These are phyloP conservation scores for Nigrograna mackinnonii DNA, from an alignment of 2,329 filamentous ascomycete genomes.

Conservation along the genomic window DNA sequence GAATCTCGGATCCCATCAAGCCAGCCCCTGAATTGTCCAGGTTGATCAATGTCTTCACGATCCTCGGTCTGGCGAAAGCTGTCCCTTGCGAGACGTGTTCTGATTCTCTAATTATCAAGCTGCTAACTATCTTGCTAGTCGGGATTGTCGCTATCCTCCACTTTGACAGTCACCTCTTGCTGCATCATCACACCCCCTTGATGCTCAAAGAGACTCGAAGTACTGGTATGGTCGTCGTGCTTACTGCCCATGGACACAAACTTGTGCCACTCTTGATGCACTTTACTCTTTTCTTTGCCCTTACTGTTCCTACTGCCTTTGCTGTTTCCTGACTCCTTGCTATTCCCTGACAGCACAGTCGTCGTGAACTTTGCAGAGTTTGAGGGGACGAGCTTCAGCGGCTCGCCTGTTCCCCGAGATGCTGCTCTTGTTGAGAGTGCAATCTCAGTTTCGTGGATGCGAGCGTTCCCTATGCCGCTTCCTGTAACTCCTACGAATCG, in stretches of 20 bases:
- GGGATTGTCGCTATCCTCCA: conserved; percentile 16
- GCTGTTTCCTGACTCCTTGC: not conserved
- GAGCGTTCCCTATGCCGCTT: conserved; percentile 9
- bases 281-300: conserved; percentile 8
- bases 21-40: too few species aligned
- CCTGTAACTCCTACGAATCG: conserved; percentile 16
- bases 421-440: conserved; percentile 1
- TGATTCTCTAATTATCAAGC: too few species aligned
- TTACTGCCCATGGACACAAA: conserved; percentile 12
- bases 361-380: conserved; percentile 14
- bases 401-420: not conserved
- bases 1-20: too few species aligned
- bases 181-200: conserved; percentile 18
- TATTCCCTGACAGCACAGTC: conserved; percentile 12
- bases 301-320: too few species aligned
- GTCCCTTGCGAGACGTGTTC: too few species aligned
- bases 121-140: too few species aligned
- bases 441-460: conserved; percentile 18
- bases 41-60: too few species aligned
- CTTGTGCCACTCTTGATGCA: conserved; percentile 12
- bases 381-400: conserved; percentile 16
- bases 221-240: conserved; percentile 22
- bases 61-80: too few species aligned
- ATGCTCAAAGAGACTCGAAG: conserved; percentile 19
- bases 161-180: conserved; percentile 17